A percentile compares a stretch with the other conserved stretches of the same genome.
These are phyloP conservation scores for Verticillium zaregamsianum DNA, from an alignment of 2,329 filamentous ascomycete species.

Conservation along the genomic window DNA sequence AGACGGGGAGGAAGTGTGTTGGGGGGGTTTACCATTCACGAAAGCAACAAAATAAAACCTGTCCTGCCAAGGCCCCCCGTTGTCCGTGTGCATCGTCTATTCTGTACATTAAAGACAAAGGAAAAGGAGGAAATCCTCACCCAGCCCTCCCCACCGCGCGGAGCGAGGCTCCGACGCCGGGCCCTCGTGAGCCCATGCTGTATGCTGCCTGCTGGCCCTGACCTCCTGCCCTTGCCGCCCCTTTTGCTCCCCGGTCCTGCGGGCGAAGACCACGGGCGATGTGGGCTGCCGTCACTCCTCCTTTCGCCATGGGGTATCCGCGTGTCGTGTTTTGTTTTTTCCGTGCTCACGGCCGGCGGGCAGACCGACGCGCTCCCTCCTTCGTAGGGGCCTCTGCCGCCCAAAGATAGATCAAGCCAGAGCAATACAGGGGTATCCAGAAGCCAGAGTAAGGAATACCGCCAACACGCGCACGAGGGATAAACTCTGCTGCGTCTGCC, in stretches of 20 bases:
- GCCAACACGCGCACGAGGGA: neutral
- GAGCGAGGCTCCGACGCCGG: neutral
- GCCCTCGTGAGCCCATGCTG: neutral
- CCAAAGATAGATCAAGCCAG: neutral
- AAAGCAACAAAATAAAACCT: neutral
- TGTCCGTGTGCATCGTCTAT: conserved; percentile 1
- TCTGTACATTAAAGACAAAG: conserved; percentile 4
- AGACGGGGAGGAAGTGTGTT: too few relatives aligned
- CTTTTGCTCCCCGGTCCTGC: neutral
- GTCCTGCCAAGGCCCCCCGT: neutral
- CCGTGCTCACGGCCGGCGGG: neutral
- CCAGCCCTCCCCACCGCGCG: neutral
- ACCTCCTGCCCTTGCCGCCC: neutral
- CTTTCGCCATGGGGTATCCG: neutral
- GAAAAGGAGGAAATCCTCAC: neutral
- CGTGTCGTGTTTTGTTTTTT: neutral
- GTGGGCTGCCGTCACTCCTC: neutral
- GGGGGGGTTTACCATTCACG: neutral
- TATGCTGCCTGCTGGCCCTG: neutral
- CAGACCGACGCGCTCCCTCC: neutral
- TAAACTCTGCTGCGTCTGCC: neutral
- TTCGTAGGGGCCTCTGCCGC: neutral
- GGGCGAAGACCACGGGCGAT: neutral
- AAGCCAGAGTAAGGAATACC: neutral
- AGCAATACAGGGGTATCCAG: neutral